Percentiles rank a stretch among this genome's conserved stretches.
Evolutionary conservation across 2,329 filamentous ascomycete species (phyloP).

Genomic region (Allantophomopsis lycopodina): DNA sequence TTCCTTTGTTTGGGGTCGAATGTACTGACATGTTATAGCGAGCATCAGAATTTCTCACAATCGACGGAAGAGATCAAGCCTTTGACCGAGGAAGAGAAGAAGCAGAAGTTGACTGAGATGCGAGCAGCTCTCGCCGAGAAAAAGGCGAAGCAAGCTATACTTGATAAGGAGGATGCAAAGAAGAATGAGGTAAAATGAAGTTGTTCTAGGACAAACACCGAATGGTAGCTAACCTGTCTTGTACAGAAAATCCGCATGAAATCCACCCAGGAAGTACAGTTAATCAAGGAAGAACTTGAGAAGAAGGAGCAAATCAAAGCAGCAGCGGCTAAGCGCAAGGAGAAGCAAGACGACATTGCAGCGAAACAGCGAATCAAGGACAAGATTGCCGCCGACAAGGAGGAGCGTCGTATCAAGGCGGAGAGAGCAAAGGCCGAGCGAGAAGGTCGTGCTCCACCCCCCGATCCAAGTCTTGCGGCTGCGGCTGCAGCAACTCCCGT

Average conservation of each 20-base stretch:
- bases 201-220: not conserved
- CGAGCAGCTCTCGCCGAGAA: slow-evolving; percentile 60
- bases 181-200: slow-evolving; percentile 61
- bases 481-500: slow-evolving; percentile 22
- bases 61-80: slow-evolving; percentile 87
- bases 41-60: slow-evolving; percentile 83
- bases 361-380: slow-evolving; percentile 84
- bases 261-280: slow-evolving; percentile 77
- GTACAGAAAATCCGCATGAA: slow-evolving; percentile 61
- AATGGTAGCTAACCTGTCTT: slow-evolving; percentile 5
- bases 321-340: slow-evolving; percentile 69
- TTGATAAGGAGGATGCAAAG: slow-evolving; percentile 72
- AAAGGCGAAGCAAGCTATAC: slow-evolving; percentile 48
- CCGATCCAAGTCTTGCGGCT: slow-evolving; percentile 11
- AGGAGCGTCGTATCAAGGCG: slow-evolving; percentile 71
- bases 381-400: slow-evolving; percentile 90
- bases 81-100: slow-evolving; percentile 84
- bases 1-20: not conserved
- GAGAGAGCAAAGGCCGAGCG: slow-evolving; percentile 75
- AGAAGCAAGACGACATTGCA: slow-evolving; percentile 75
- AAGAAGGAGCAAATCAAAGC: slow-evolving; percentile 89
- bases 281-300: slow-evolving; percentile 77
- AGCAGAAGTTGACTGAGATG: slow-evolving; percentile 62
- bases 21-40: slow-evolving; percentile 28
- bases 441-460: slow-evolving; percentile 51